Percentiles rank a stretch among this genome's conserved stretches.
Evolutionary conservation across 371 early-diverging fungal genomes (phyloP).

Genomic region (Actinomortierella wolfii): DNA sequence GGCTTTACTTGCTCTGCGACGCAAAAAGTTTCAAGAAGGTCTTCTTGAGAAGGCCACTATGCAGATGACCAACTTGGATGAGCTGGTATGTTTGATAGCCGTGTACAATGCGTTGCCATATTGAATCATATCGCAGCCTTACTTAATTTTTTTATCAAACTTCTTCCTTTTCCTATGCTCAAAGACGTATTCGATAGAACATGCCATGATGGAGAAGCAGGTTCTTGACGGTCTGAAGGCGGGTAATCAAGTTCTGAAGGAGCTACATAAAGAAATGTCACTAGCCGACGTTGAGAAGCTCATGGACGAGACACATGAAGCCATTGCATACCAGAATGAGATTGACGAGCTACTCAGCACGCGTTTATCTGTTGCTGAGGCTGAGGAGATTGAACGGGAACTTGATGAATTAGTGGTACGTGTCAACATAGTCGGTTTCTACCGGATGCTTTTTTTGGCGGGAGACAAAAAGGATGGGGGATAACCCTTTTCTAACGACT

Average conservation of each 20-base stretch:
- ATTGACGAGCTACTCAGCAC: slow-evolving; percentile 78
- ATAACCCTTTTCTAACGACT: too few species aligned
- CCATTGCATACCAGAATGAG: slow-evolving; percentile 94
- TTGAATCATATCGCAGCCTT: too few species aligned
- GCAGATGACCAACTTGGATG: slow-evolving; percentile 88
- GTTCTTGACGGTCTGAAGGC: slow-evolving; percentile 81
- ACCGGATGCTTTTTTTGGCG: too few species aligned
- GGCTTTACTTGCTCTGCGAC: slow-evolving; percentile 89
- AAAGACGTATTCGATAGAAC: slow-evolving; percentile 87
- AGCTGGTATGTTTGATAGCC: slow-evolving; percentile 69
- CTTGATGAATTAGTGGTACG: slow-evolving; percentile 64
- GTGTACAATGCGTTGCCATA: too few species aligned
- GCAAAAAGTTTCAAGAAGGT: slow-evolving; percentile 94
- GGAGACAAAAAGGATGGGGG: too few species aligned
- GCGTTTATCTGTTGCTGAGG: slow-evolving; percentile 78
- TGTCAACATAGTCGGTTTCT: not conserved
- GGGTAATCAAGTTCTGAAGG: slow-evolving; percentile 86
- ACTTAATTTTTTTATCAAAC: not conserved
- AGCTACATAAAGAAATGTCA: slow-evolving; percentile 89
- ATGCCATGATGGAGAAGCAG: slow-evolving; percentile 88
- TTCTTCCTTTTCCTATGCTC: not conserved
- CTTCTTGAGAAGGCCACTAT: slow-evolving; percentile 81
- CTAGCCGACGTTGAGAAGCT: slow-evolving; percentile 92
- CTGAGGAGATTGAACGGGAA: slow-evolving; percentile 83
- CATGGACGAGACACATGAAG: slow-evolving; percentile 96